Base-by-base conservation (phyloP, 139 green algal genomes). In the Auxenochlorella pyrenoidosa region DNA sequence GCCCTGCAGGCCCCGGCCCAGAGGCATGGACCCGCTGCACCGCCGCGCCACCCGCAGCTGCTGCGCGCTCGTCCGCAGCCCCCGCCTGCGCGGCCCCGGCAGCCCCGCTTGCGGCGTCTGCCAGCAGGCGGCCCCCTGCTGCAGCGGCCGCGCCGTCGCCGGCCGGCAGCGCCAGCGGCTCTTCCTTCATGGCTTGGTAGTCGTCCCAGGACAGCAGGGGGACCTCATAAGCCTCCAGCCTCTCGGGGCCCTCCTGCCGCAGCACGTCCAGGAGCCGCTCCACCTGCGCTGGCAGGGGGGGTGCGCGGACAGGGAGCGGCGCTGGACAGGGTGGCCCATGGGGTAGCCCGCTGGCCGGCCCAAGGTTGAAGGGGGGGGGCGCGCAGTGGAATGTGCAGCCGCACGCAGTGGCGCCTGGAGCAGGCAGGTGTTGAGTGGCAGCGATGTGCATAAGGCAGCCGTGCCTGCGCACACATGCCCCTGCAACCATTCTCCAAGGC, bases 151-250 rank as follows among this genome's bases (percentile, higher is more conserved):
- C 47, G 34, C 68, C 26, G 13, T 51, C 71, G 47, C 70, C 51
- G 44, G 32, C 83, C 28, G 66, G 82, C 82, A 79, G 66, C 2
- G 82, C 82, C 15, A 54, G 43, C 16, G 82, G 32, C 21, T 47
- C 44, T 8, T 28, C 86, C 86, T 89, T 82, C 36, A 89, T 83
- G 15, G 65, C 83, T 84, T 95, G 90, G 58, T 95, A 88, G 71
- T 95, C 88, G 3, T 93, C 86, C 91, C 91, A 96, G 38, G 88
- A 89, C 43, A 96, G 75, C 78, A 86, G 58, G 34, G 88, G 87
- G 36, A 93, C 40, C 1, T 34, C 34, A 36, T 88, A 93, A 3
- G 58, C 82, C 59, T 87, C 87, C 73, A 95, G 78, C 22, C 58
- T 34, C 40, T 85, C 79, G 0, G 75, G 36, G 1, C 89, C 87